Evolutionary conservation across 768 basidiomycete species (phyloP).

Genomic region (Kwoniella sp.): DNA sequence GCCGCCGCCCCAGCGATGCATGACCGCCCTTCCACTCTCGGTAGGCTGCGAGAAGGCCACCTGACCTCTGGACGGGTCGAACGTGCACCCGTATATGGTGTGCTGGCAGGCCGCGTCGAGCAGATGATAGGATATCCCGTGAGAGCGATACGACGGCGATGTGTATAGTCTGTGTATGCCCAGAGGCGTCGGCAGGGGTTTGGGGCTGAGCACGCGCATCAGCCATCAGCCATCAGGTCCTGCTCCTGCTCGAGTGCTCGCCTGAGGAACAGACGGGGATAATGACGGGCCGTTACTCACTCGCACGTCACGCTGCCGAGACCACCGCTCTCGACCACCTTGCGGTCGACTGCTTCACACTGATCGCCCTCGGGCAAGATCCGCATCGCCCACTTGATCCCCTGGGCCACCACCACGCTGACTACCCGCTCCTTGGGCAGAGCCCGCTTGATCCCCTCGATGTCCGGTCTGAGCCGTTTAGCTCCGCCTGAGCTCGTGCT

Average conservation of each 20-base stretch:
- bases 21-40: conserved; percentile 37
- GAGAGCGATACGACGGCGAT: conserved; percentile 36
- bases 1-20: conserved; percentile 45
- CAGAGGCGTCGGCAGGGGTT: conserved; percentile 34
- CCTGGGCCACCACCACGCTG: conserved; percentile 42
- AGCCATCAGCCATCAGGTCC: not conserved
- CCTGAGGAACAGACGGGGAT: not conserved
- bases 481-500: not conserved
- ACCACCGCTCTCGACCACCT: conserved; percentile 16
- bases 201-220: conserved; percentile 30
- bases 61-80: conserved; percentile 32
- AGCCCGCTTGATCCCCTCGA: too few relatives aligned
- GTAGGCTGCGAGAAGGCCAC: conserved; percentile 49
- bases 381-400: conserved; percentile 44
- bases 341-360: not conserved
- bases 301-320: conserved; percentile 41
- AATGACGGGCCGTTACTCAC: conserved; percentile 21
- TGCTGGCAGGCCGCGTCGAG: conserved; percentile 34
- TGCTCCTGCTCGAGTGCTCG: not conserved
- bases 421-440: conserved; percentile 44
- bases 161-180: conserved; percentile 48
- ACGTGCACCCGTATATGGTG: conserved; percentile 40
- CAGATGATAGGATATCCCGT: conserved; percentile 25
- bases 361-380: conserved; percentile 26
- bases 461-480: conserved; percentile 17